Base-by-base conservation (phyloP, 202 grass and related monocot species). In the Eragrostis tef region DNA sequence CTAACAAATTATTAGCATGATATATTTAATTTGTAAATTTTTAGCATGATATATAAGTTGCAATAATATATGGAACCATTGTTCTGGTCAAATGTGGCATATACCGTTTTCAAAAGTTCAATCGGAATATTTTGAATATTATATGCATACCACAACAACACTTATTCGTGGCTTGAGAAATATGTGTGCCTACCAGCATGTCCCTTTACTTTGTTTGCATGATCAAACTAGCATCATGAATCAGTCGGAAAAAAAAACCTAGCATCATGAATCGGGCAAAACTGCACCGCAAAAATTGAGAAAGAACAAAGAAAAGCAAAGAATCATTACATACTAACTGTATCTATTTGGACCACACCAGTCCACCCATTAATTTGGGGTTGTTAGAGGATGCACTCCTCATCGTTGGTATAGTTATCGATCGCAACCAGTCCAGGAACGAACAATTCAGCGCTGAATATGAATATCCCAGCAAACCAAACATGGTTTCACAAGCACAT, bases 381-480 rank as follows among this genome's bases (percentile, higher is more conserved):
- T 73, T 31, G 70, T 54, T 54, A 53, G 69, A n/a, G 10, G 48
- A 73, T 54, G 59, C 21, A 61, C 9, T 75, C 39, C 13, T 5
- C 39, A 75, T 17, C 39, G 39, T 7, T 26, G 36, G 4, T 47
- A 5, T 45, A 58, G 50, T 57, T 57, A 57, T 26, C 22, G 15
- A 26, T n/a, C 31, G 19, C 47, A 67, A 27, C 5, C 15, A 29
- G 29, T 47, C 22, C 15, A 29, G 5, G 34, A 62, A 27, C 2
- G 25, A 6, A 22, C 41, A 59, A 2, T 3, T 7, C 4, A 48
- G 11, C 9, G 39, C 9, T 6, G 50, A 70, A 39, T 3, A 39
- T 6, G 50, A 70, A 39, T 3, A 39, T 57, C 19, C 1, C 44
- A 72, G 43, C 60, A 61, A 49, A 53, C 1, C 65, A 0, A 59